A percentile compares a stretch with the other conserved stretches of the same genome.
These are phyloP conservation scores for Colletotrichum lini DNA, from an alignment of 2,329 filamentous ascomycete species.

Conservation along the genomic window DNA sequence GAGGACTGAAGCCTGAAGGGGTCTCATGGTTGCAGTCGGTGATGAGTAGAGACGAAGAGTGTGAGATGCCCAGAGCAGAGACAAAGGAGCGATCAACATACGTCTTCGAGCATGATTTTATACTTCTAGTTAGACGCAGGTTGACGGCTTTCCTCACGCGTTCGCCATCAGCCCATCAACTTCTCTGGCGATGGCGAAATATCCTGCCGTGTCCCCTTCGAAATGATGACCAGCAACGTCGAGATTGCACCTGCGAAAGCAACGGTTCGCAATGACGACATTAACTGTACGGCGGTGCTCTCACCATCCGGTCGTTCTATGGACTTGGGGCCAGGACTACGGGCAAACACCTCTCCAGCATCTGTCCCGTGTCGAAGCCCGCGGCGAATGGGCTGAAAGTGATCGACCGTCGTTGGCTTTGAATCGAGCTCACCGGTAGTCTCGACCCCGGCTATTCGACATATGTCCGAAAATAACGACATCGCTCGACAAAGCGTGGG, in stretches of 20 bases:
- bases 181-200: constrained; percentile 19
- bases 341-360: not conserved
- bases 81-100: not conserved
- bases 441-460: constrained; percentile 36
- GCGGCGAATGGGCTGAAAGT: not conserved
- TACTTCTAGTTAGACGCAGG: not conserved
- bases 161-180: not conserved
- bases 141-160: not conserved
- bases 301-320: constrained; percentile 4
- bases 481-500: constrained; percentile 31
- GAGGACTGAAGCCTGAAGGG: constrained; percentile 8
- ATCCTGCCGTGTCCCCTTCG: not conserved
- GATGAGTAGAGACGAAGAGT: not conserved
- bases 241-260: not conserved
- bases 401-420: constrained; percentile 14
- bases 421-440: constrained; percentile 1
- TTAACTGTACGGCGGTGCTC: constrained; percentile 19
- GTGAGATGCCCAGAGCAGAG: not conserved
- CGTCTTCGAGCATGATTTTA: not conserved
- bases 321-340: not conserved
- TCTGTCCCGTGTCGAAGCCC: not conserved
- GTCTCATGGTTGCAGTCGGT: constrained; percentile 20
- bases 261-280: constrained; percentile 34
- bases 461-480: constrained; percentile 40
- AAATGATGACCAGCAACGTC: not conserved